Conservation (phyloP, 1,139 yeast species). For the Blastobotrys capitulatus region DNA sequence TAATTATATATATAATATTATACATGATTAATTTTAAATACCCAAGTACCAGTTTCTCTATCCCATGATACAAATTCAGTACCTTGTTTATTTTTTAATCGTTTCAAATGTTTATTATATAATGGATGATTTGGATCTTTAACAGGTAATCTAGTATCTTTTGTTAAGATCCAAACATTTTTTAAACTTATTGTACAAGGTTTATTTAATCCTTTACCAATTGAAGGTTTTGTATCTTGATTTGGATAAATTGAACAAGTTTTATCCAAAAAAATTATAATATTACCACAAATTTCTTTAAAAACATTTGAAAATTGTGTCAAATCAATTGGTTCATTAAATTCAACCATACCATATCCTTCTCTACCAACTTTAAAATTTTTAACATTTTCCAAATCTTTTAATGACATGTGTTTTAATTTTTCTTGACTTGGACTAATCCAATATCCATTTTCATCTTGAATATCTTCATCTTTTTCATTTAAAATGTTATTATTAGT, state of each 20-base stretch:
- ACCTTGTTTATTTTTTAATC: conserved; percentile 54
- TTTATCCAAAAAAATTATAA: conserved; percentile 56
- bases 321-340: conserved; percentile 76
- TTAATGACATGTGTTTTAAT: conserved; percentile 52
- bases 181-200: conserved; percentile 69
- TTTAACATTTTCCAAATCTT: conserved; percentile 59
- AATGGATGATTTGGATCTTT: conserved; percentile 73
- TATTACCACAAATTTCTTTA: conserved; percentile 55
- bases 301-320: conserved; percentile 52
- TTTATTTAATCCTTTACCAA: conserved; percentile 81
- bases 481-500: background rate
- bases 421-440: conserved; percentile 69
- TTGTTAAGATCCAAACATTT: conserved; percentile 71
- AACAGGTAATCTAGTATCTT: conserved; percentile 66
- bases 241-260: conserved; percentile 73
- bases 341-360: conserved; percentile 72
- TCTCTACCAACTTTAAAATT: conserved; percentile 74
- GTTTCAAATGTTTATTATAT: conserved; percentile 61
- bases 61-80: conserved; percentile 72
- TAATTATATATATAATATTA: conserved; percentile 27
- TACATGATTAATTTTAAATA: conserved; percentile 43
- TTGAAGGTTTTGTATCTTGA: conserved; percentile 51
- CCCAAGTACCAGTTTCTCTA: conserved; percentile 77
- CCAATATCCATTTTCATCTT: conserved; percentile 76
- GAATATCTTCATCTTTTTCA: conserved; percentile 36